phyloP scores from a whole-genome alignment of 164 flowering plant species.

The Umbellularia californica region DNA sequence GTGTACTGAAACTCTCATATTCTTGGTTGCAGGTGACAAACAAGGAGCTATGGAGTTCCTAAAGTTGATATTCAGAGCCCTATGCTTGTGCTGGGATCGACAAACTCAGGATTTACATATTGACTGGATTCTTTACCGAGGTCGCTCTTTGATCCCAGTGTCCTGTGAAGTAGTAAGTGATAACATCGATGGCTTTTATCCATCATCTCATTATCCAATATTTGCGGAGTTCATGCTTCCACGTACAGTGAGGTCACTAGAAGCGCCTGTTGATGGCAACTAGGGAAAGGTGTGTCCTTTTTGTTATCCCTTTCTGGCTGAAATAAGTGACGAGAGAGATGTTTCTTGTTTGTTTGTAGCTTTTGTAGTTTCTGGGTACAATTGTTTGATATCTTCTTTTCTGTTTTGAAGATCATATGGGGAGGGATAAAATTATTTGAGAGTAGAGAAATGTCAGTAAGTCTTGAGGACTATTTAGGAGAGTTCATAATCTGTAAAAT shows the following conservation, averaged over 20 bases:
- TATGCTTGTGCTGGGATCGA: slow-evolving; percentile 98
- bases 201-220: slow-evolving; percentile 91
- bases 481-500: no score
- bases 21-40: slow-evolving; percentile 60
- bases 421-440: no score
- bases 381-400: no score
- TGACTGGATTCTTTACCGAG: slow-evolving; percentile 92
- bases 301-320: background rate
- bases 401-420: no score
- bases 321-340: background rate
- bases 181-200: slow-evolving; percentile 75
- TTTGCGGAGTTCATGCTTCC: slow-evolving; percentile 90
- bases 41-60: slow-evolving; percentile 79
- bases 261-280: slow-evolving; percentile 29
- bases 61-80: slow-evolving; percentile 80
- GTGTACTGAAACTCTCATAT: background rate
- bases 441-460: no score
- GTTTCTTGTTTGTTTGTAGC: background rate
- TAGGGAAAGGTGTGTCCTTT: background rate
- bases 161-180: slow-evolving; percentile 81
- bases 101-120: slow-evolving; percentile 93
- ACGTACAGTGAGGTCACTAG: slow-evolving; percentile 67
- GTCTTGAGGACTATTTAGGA: no score
- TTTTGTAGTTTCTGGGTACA: background rate
- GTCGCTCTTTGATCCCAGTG: slow-evolving; percentile 75